Evolutionary conservation across 1,284 basidiomycete species (phyloP), one percentile per base, ranked within the genome.

Genomic region (Ganoderma sp.): DNA sequence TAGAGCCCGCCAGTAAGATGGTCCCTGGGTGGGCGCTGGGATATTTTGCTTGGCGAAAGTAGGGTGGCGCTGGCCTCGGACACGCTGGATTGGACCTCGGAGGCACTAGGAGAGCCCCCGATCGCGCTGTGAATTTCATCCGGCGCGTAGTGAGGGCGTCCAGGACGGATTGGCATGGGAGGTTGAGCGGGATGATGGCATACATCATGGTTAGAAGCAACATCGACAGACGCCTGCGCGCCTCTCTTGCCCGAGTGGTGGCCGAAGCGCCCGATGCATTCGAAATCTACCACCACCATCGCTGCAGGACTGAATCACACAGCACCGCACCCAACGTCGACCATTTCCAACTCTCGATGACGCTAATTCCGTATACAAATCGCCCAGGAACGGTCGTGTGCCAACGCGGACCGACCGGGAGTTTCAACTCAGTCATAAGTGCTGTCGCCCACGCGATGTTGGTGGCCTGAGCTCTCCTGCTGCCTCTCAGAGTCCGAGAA

Each of bases 401-500:
- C 45, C n/a, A 19, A 19, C n/a, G 7, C 10, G 45, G n/a, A 22
- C 10, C 45, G 5, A 19, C 45, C n/a, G n/a, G 19, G 45, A 3
- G 19, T 17, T n/a, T 48, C 9, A 22, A 9, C n/a, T 48, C n/a
- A 48, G 19, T n/a, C 45, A 48, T 48, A 48, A 48, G 45, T 48
- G 10, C 45, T 48, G 7, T 48, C 45, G 7, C 43, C 17, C 19
- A 22, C n/a, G 45, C 45, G 45, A 48, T 48, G n/a, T 19, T 22
- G 45, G 45, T 48, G 45, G n/a, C 43, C 43, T 45, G 43, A 48
- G 45, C 45, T 22, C 45, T 48, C n/a, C 45, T 48, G 45, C 45
- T 48, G 45, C 19, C 19, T 48, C 19, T 17, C 8, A 39, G 32
- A 32, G 32, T 43, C 19, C 1, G 6, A 45, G 43, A 45, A 8